phyloP scores from a whole-genome alignment of 2,329 filamentous ascomycete species.

The Fusarium austroafricanum region DNA sequence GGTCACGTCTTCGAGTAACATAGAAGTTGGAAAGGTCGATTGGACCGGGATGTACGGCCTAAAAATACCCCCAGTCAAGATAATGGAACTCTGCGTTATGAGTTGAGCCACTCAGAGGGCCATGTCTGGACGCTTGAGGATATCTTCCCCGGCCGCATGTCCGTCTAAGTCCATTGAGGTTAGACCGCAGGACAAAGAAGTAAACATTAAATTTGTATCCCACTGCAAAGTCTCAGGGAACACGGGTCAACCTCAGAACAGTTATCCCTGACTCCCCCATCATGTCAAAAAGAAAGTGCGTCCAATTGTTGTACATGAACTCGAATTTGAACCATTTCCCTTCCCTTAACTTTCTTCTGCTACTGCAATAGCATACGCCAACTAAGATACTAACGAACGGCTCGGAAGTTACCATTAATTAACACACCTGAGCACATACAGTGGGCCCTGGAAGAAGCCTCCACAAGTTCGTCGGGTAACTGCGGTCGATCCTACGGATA shows the following conservation, averaged over 20 bases:
- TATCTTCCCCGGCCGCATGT: conserved; percentile 24
- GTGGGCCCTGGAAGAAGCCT: conserved; percentile 16
- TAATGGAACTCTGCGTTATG: not conserved
- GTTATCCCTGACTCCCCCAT: conserved; percentile 11
- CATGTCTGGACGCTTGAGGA: conserved; percentile 27
- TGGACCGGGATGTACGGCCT: conserved; percentile 16
- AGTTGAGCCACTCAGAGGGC: conserved; percentile 21
- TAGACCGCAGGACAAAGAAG: not conserved
- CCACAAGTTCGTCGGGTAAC: conserved; percentile 39
- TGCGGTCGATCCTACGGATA: conserved; percentile 22
- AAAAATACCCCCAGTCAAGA: conserved; percentile 5
- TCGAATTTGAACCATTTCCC: not conserved
- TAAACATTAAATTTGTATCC: conserved; percentile 16
- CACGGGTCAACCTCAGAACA: conserved; percentile 11
- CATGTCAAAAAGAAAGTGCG: conserved; percentile 3
- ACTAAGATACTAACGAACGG: conserved; percentile 8
- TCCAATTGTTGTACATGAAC: conserved; percentile 43
- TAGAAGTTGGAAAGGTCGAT: conserved; percentile 20
- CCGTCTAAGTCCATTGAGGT: conserved; percentile 8
- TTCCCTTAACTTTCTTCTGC: not conserved
- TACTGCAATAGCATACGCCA: conserved; percentile 24
- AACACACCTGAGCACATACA: not conserved
- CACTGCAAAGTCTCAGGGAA: conserved; percentile 22
- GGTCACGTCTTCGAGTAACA: conserved; percentile 36
- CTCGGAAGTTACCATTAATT: conserved; percentile 3